Percentiles rank a stretch among this genome's conserved stretches.
Evolutionary conservation across 371 early-diverging fungal genomes (phyloP).

Genomic region (Batrachochytrium dendrobatidis): DNA sequence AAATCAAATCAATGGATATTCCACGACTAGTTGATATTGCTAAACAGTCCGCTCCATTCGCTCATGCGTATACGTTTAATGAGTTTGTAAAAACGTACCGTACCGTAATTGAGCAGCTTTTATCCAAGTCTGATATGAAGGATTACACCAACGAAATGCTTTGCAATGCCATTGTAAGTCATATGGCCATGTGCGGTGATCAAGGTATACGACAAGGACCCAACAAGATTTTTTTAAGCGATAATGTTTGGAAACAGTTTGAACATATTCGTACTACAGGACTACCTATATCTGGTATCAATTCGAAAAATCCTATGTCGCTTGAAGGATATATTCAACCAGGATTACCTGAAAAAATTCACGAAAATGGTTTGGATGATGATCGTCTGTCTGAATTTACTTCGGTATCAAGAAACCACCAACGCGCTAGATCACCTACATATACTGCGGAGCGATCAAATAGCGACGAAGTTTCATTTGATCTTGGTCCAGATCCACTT

Average conservation of each 20-base stretch:
- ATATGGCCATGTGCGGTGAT: not conserved
- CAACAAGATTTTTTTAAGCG: not conserved
- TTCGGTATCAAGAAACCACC: too few species aligned
- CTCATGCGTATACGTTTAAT: constrained; percentile 41
- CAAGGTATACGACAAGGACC: constrained; percentile 4
- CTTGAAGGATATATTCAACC: too few species aligned
- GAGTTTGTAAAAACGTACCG: constrained; percentile 68
- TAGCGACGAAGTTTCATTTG: too few species aligned
- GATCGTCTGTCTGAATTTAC: too few species aligned
- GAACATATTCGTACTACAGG: too few species aligned
- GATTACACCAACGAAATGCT: not conserved
- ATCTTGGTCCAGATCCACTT: too few species aligned
- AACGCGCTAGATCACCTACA: too few species aligned
- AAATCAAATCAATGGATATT: constrained; percentile 22
- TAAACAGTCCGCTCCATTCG: constrained; percentile 36
- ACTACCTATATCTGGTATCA: too few species aligned
- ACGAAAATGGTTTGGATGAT: too few species aligned
- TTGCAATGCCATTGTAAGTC: not conserved
- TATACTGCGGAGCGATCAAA: not conserved
- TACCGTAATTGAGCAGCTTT: constrained; percentile 19
- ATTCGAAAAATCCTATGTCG: too few species aligned
- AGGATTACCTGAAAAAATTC: too few species aligned
- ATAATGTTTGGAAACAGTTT: not conserved
- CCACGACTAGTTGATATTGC: constrained; percentile 67
- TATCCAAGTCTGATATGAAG: constrained; percentile 18